Evolutionary conservation across 2,329 filamentous ascomycete genomes (phyloP).

Genomic region (Alternaria sp.): DNA sequence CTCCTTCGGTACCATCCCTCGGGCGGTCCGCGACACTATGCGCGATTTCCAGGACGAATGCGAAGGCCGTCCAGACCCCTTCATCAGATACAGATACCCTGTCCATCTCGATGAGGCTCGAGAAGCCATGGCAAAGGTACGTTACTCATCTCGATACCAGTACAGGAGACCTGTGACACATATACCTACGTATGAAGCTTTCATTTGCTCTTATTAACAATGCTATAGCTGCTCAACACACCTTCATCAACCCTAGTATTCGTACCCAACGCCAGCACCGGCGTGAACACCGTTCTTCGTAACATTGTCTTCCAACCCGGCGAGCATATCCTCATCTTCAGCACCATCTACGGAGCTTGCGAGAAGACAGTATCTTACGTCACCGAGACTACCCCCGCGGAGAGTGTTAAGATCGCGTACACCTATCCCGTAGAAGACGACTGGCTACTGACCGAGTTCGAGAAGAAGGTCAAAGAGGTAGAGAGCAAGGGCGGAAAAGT

Average conservation of each 20-base stretch:
- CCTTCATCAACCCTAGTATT: slow-evolving; percentile 73
- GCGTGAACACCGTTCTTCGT: slow-evolving; percentile 78
- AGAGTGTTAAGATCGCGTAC: slow-evolving; percentile 63
- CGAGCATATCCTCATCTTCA: slow-evolving; percentile 81
- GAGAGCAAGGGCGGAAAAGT: slow-evolving; percentile 65
- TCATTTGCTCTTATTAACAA: slow-evolving; percentile 17
- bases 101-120: slow-evolving; percentile 68
- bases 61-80: slow-evolving; percentile 75
- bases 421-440: slow-evolving; percentile 74
- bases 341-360: slow-evolving; percentile 78
- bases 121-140: slow-evolving; percentile 57
- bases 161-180: neutral
- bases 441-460: slow-evolving; percentile 68
- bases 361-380: slow-evolving; percentile 76
- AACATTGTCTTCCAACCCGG: slow-evolving; percentile 71
- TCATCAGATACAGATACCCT: slow-evolving; percentile 73
- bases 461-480: slow-evolving; percentile 61
- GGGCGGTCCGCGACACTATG: slow-evolving; percentile 63
- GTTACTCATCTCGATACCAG: neutral
- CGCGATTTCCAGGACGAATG: slow-evolving; percentile 69
- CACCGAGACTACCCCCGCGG: slow-evolving; percentile 67
- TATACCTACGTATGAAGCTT: neutral
- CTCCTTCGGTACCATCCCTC: slow-evolving; percentile 80
- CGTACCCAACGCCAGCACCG: slow-evolving; percentile 80
- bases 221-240: slow-evolving; percentile 64